Conservation (phyloP, 306 rosid genomes). For the Astragalus glycyphyllos region DNA sequence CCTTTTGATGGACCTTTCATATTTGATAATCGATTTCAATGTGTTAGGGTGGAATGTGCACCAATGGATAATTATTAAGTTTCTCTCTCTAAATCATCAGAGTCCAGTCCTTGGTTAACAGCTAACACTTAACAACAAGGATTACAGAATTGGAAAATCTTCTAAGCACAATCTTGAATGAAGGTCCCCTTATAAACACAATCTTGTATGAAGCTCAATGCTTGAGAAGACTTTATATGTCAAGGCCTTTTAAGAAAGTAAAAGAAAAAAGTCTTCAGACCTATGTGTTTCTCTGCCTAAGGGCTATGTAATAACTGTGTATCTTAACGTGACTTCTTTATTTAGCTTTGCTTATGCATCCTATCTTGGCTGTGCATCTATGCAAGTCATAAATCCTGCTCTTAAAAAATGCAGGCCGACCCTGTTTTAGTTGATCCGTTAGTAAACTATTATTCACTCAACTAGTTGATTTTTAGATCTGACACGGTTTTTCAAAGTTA, state of each 20-base stretch:
- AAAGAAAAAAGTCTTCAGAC: neutral
- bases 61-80: neutral
- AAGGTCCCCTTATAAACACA: neutral
- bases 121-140: neutral
- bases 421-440: slow-evolving; percentile 16
- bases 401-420: neutral
- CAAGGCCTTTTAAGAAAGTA: neutral
- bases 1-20: neutral
- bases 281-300: neutral
- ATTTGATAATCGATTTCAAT: neutral
- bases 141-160: slow-evolving; percentile 2
- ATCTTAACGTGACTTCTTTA: slow-evolving; percentile 14
- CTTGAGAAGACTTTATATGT: neutral
- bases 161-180: slow-evolving; percentile 10
- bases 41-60: slow-evolving; percentile 14
- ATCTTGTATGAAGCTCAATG: slow-evolving; percentile 4
- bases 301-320: slow-evolving; percentile 13
- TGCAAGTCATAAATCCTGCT: slow-evolving; percentile 8
- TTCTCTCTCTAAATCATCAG: slow-evolving; percentile 8
- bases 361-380: neutral
- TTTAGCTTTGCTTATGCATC: slow-evolving; percentile 26
- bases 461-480: slow-evolving; percentile 38
- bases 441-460: slow-evolving; percentile 19
- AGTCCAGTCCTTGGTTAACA: slow-evolving; percentile 10
- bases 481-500: slow-evolving; percentile 35